Conservation (phyloP, 306 rosid species). For the Vigna reflexopilosa region DNA sequence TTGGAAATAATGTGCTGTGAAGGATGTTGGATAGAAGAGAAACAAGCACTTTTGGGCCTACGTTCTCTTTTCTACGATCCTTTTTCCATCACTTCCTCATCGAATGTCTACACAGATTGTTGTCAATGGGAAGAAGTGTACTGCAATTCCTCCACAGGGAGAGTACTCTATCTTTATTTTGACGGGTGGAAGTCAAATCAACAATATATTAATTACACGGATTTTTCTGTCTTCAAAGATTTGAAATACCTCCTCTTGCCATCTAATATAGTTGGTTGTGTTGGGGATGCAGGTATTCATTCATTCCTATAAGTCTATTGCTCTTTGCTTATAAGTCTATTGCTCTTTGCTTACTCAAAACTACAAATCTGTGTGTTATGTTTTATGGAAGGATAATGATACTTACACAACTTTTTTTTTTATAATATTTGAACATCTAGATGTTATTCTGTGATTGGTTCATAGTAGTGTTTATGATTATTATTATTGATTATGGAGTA, state of each 20-base stretch:
- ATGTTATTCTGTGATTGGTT: too few relatives aligned
- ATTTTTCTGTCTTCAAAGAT: conserved; percentile 28
- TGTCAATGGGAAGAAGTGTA: conserved; percentile 28
- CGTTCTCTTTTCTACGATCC: neutral
- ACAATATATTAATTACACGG: neutral
- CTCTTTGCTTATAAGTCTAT: too few relatives aligned
- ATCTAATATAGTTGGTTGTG: neutral
- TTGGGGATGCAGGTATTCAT: neutral
- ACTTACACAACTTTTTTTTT: too few relatives aligned
- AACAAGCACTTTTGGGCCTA: neutral
- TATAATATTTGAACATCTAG: too few relatives aligned
- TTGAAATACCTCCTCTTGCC: neutral
- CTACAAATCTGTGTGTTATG: neutral
- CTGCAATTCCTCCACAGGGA: conserved; percentile 20
- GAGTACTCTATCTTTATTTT: neutral
- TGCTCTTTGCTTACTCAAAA: neutral
- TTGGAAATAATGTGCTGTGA: neutral
- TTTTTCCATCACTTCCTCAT: neutral
- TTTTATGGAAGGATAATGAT: too few relatives aligned
- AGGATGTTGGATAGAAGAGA: conserved; percentile 40
- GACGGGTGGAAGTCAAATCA: too few relatives aligned
- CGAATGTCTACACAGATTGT: neutral
- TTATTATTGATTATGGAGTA: too few relatives aligned
- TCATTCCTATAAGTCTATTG: too few relatives aligned
- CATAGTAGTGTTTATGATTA: too few relatives aligned